Base-by-base conservation (phyloP, 345 rosid genomes). In the Lenwebbia sp. region DNA sequence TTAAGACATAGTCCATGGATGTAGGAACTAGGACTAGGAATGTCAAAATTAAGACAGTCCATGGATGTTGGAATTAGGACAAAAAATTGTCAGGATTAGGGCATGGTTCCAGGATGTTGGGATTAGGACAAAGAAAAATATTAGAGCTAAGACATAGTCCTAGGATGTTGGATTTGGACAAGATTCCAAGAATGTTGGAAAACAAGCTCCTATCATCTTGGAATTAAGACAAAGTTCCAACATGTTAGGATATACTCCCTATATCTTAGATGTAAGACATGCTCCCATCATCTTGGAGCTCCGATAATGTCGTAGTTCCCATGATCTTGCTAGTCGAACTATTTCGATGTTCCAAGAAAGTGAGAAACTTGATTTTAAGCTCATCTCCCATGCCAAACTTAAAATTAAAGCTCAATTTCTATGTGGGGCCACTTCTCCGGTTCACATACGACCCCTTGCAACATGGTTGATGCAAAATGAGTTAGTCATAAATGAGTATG, bases 51-150 rank as follows among this genome's bases (percentile, higher is more conserved):
- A 26, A 5, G 17, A 58, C 0, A 0, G 3, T 58, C 65, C 6
- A 26, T 0, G 33, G 40, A 28, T 0, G 19, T 6, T 15, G 33
- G 40, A 28, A 60, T 2, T 28, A 60, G 10, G 74, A 13, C 74
- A n/a, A 60, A 28, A 28, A 13, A 13, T n/a, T 60, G 21, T 60
- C 2, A 0, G 0, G 5, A n/a, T 60, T 60, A 8, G 28, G 30
- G 5, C 19, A 60, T 60, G 70, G 0, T 60, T 7, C 0, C 28
- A 6, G 4, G 10, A 60, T 60, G 70, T 57, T 57, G 8, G 0
- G 26, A 57, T 26, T 57, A 57, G 4, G 65, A 26, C 0, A 3
- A 9, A 56, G 40, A 10, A 57, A 54, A 11, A 12, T 12, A 26
- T 10, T 22, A 56, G 17, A 0, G 0, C 6, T 58, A 58, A 58